Base-by-base conservation (phyloP, 148 eudicot genomes). In the Vaccinium darrowii region DNA sequence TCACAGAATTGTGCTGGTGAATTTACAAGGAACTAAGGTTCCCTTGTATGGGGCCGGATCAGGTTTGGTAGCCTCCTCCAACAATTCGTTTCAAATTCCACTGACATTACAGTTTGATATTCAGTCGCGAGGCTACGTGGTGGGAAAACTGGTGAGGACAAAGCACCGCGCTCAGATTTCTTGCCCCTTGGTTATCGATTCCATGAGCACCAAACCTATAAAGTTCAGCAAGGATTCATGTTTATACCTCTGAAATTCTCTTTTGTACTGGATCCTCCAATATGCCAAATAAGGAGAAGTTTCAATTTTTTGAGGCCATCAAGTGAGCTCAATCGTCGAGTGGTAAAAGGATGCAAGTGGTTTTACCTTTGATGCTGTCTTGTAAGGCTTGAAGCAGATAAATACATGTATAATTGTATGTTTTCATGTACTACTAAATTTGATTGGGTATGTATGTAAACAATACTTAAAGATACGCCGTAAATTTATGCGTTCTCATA, bases 1-100 rank as follows among this genome's bases (percentile, higher is more conserved):
- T 52, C 90, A 78, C 6, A 87, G 92, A 75, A 90, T 84, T 0
- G 88, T 89, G 36, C 33, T 86, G 23, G 88, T 95, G 78, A 90
- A 79, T 23, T 14, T 97, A 43, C 80, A 91, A 72, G 99, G 94
- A 71, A 88, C 88, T 27, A 93, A 88, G 80, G 96, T 97, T 15
- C 99, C 99, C 0, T 85, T 97, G 33, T 97, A 97, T 39, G 99
- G 99, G 39, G 99, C 98, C 7, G 99, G 94, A 78, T 90, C 94
- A 52, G 90, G 81, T 71, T 86, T 94, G 71, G 88, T 81, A 21
- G 88, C 85, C 10, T 82, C 93, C 14, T 58, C 85, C 18, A 87
- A 81, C 8, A 87, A 89, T 50, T 73, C 54, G 2, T 87, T 88
- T 53, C 81, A 82, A 54, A 90, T 94, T 60, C 96, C 99, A 14